Evolutionary conservation across 2,329 filamentous ascomycete species (phyloP), one percentile per base, ranked within the genome.

Genomic region (Hymenoscyphus linearis): DNA sequence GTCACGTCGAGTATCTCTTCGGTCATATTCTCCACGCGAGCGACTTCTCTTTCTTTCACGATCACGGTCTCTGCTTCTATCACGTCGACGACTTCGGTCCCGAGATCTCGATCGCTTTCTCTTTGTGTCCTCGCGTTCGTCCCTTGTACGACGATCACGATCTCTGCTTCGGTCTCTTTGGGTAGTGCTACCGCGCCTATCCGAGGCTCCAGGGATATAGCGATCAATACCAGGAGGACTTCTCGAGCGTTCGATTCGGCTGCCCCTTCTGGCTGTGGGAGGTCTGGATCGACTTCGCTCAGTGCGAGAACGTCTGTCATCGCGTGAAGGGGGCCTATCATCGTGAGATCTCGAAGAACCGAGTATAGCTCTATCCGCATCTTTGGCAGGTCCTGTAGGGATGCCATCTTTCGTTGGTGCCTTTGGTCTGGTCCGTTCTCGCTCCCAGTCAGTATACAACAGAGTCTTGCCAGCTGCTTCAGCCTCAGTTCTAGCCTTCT

Each of bases 401-500:
- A 58, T 52, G 18, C 44, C 47, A 27, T 58, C 57, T 37, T 58
- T 58, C 16, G 25, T 57, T 57, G 37, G 22, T 47, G 36, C 26
- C 44, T 50, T 53, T 27, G 52, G 27, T 37, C 27, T 52, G 36
- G 18, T 26, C 16, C 31, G 36, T 52, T 67, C 59, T 37, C 25
- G 52, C 55, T 66, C 66, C 53, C 64, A 59, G 40, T 69, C 64
- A 60, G 34, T 55, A 55, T 52, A 68, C 44, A 82, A 81, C 0
- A 82, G 82, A 22, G 84, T 73, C 1, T 83, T 82, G 47, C 83
- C 83, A 69, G 86, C 86, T 55, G 79, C 79, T 34, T 82, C 78
- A 35, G 84, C 84, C 66, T 86, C 83, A 64, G 82, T 81, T 66
- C 85, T 83, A 2, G 83, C 83, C 6, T 83, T 83, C 40, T 86